phyloP scores from a whole-genome alignment of 768 basidiomycete species.

The Fistulinella prunicolor region DNA sequence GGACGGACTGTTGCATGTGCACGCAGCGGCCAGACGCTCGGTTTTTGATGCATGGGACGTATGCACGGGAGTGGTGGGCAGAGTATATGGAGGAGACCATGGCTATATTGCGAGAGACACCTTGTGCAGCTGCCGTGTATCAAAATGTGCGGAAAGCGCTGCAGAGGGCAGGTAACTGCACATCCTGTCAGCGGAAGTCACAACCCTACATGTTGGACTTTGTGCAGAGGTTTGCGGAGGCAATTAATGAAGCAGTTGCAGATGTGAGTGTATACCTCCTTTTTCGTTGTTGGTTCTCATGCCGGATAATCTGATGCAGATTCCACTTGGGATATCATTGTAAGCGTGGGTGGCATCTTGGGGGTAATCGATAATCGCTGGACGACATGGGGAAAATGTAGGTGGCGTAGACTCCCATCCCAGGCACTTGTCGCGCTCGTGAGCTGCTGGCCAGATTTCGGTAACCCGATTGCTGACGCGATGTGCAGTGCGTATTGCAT shows the following conservation, averaged over 20 bases:
- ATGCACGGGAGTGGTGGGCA: constrained; percentile 32
- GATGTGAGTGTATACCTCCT: constrained; percentile 14
- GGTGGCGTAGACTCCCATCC: too few species aligned
- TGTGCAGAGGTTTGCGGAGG: constrained; percentile 19
- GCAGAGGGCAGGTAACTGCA: constrained; percentile 13
- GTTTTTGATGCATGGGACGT: constrained; percentile 24
- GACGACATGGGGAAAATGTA: too few species aligned
- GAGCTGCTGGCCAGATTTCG: too few species aligned
- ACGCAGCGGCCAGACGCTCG: constrained; percentile 19
- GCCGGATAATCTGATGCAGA: constrained; percentile 6
- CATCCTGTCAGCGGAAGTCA: constrained; percentile 20
- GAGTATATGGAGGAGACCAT: constrained; percentile 31
- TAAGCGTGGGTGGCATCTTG: neutral
- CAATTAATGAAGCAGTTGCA: constrained; percentile 18
- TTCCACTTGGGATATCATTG: constrained; percentile 21
- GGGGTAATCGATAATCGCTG: too few species aligned
- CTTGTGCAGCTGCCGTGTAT: constrained; percentile 20
- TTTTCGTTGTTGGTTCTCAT: neutral
- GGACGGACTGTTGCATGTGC: constrained; percentile 28
- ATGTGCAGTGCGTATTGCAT: neutral
- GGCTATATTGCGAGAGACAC: constrained; percentile 19
- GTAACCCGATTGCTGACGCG: neutral
- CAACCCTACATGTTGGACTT: constrained; percentile 22
- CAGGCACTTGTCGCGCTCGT: too few species aligned
- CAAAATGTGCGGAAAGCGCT: constrained; percentile 17